Percentiles rank a stretch among this genome's conserved stretches.
Conservation (phyloP, 2,329 filamentous ascomycete genomes). For the Ophiosphaerella herpotricha region DNA sequence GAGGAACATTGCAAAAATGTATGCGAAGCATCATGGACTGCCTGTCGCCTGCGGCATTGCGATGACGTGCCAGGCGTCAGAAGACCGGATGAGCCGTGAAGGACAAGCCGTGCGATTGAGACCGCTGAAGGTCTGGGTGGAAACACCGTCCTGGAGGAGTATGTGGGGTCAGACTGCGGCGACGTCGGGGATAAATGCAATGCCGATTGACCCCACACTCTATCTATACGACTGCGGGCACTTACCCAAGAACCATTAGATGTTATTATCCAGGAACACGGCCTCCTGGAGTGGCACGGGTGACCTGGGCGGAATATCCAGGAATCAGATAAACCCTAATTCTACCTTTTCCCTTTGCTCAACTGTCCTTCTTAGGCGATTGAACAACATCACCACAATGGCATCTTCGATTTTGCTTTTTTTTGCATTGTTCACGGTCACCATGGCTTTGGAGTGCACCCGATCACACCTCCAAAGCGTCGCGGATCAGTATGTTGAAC, state of each 20-base stretch:
- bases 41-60: conserved; percentile 17
- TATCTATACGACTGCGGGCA: conserved; percentile 7
- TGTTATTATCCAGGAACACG: no score
- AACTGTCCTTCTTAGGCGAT: no score
- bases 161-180: conserved; percentile 8
- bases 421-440: not conserved
- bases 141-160: no score
- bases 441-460: conserved; percentile 12
- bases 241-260: no score
- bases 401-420: not conserved
- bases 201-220: conserved; percentile 17
- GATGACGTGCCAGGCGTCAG: conserved; percentile 11
- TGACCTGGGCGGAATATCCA: no score
- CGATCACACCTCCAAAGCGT: conserved; percentile 8
- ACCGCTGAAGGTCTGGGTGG: no score
- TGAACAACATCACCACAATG: not conserved
- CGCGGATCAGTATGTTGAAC: conserved; percentile 8
- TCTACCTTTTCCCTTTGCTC: no score
- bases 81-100: conserved; percentile 13
- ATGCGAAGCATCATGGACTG: conserved; percentile 20
- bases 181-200: not conserved
- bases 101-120: not conserved
- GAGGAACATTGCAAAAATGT: conserved; percentile 22
- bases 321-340: no score
- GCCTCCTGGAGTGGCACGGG: not conserved